Evolutionary conservation across 192 early-diverging fungal species (phyloP).

Genomic region (Pilobolus umbonatus): DNA sequence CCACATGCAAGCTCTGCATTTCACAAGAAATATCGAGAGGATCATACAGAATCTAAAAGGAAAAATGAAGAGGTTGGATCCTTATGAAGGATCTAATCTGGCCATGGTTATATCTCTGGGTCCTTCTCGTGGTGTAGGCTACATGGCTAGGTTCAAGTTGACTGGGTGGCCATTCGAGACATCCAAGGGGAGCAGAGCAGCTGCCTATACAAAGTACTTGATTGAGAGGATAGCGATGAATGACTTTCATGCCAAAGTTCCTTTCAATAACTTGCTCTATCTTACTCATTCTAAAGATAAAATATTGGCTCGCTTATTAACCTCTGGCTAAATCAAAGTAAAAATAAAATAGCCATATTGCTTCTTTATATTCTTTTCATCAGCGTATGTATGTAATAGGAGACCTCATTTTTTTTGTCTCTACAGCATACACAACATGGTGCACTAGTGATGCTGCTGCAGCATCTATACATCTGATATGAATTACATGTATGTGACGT

Average conservation of each 20-base stretch:
- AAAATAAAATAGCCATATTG: no score
- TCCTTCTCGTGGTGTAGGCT: slow-evolving; percentile 11
- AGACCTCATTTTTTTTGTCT: no score
- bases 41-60: background rate
- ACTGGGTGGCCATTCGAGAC: slow-evolving; percentile 5
- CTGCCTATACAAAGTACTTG: background rate
- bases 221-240: slow-evolving; percentile 19
- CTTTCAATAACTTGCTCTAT: slow-evolving; percentile 6
- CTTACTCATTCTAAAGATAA: no score
- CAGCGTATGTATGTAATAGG: no score
- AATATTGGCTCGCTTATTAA: no score
- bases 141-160: slow-evolving; percentile 1
- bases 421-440: no score
- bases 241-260: slow-evolving; percentile 6
- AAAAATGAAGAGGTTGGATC: background rate
- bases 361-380: no score
- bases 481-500: no score
- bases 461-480: no score
- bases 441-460: no score
- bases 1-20: slow-evolving; percentile 22
- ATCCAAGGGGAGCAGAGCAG: slow-evolving; percentile 2
- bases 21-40: background rate
- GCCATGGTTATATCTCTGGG: slow-evolving; percentile 10
- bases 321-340: no score
- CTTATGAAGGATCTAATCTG: slow-evolving; percentile 1